Conservation (phyloP, 106 monocot species). For the Dioscorea dumetorum region DNA sequence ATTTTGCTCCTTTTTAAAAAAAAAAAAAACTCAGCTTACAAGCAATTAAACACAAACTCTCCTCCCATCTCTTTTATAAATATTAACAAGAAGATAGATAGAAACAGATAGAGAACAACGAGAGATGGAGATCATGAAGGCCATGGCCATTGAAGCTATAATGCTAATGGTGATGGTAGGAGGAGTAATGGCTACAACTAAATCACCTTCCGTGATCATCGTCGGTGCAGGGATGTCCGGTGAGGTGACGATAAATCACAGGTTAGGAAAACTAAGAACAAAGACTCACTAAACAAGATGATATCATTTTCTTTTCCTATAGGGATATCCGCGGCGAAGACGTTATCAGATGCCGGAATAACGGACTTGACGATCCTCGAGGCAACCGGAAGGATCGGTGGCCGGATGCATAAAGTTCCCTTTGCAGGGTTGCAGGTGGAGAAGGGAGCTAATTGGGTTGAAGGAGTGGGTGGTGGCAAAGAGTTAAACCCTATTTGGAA, state of each 20-base stretch:
- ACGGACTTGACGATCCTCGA: conserved; percentile 55
- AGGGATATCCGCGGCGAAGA: conserved; percentile 69
- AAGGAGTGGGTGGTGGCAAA: conserved; percentile 59
- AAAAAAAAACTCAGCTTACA: too few relatives aligned
- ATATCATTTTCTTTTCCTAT: too few relatives aligned
- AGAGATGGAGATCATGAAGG: too few relatives aligned
- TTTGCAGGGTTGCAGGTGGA: conserved; percentile 68
- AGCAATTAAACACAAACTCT: too few relatives aligned
- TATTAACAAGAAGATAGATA: too few relatives aligned
- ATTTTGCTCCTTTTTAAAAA: too few relatives aligned
- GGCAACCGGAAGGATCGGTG: conserved; percentile 73
- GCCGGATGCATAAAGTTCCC: conserved; percentile 53
- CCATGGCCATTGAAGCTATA: too few relatives aligned
- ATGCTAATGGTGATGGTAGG: too few relatives aligned
- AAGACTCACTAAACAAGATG: too few relatives aligned
- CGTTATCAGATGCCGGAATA: conserved; percentile 54
- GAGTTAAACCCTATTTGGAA: conserved; percentile 60
- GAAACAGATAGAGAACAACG: too few relatives aligned
- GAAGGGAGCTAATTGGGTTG: conserved; percentile 83
- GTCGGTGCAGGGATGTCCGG: conserved; percentile 17
- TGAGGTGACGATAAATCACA: neutral
- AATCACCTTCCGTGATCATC: conserved; percentile 4
- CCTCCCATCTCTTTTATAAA: too few relatives aligned
- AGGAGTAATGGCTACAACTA: too few relatives aligned
- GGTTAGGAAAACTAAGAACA: neutral